Percentiles rank a stretch among this genome's conserved stretches.
These are phyloP conservation scores for Apodospora peruviana DNA, from an alignment of 495 filamentous ascomycete species.

Conservation along the genomic window DNA sequence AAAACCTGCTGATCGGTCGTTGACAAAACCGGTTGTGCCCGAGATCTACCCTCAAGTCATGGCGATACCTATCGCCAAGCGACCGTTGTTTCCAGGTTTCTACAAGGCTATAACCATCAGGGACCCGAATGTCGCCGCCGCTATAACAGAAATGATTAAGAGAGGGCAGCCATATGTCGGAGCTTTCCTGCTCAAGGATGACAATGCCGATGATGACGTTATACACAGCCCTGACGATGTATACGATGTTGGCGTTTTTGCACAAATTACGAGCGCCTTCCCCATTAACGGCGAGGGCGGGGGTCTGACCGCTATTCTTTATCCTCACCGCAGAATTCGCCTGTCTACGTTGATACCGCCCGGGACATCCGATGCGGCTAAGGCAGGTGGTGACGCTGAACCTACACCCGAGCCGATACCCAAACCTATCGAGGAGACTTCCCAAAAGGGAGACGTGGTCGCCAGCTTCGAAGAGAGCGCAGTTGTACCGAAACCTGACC, in stretches of 20 bases:
- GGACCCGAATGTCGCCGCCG: constrained; percentile 79
- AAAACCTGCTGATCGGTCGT: constrained; percentile 61
- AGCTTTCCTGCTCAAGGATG: constrained; percentile 94
- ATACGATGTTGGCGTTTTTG: constrained; percentile 93
- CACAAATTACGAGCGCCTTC: constrained; percentile 93
- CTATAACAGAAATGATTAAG: constrained; percentile 94
- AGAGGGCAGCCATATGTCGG: constrained; percentile 98
- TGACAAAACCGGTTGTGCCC: constrained; percentile 83
- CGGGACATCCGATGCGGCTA: constrained; percentile 31
- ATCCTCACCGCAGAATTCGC: constrained; percentile 92
- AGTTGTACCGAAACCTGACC: constrained; percentile 42
- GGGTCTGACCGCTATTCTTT: constrained; percentile 84
- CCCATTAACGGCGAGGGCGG: constrained; percentile 73
- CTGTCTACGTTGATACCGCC: constrained; percentile 75
- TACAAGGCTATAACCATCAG: constrained; percentile 97
- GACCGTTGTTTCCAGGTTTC: constrained; percentile 94
- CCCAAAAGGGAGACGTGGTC: constrained; percentile 81
- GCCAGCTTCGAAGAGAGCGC: constrained; percentile 90
- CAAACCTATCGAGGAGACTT: constrained; percentile 36
- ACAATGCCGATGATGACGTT: constrained; percentile 83
- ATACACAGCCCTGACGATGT: constrained; percentile 86
- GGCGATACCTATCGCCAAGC: constrained; percentile 95
- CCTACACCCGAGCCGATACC: constrained; percentile 52
- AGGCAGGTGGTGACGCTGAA: constrained; percentile 34
- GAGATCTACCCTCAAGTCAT: constrained; percentile 98